Evolutionary conservation across 2,329 filamentous ascomycete genomes (phyloP).

Genomic region (Metarhizium brunneum): DNA sequence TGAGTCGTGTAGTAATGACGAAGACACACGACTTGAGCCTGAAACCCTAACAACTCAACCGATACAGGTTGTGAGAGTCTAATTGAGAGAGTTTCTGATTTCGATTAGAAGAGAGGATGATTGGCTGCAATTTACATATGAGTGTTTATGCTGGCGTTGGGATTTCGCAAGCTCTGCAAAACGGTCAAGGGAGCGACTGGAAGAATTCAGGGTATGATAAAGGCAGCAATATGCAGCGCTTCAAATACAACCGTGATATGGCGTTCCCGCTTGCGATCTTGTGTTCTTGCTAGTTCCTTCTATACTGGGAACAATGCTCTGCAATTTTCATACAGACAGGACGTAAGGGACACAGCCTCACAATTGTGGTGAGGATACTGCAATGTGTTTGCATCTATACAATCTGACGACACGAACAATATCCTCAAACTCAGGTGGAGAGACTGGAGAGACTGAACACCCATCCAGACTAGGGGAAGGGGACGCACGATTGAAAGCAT

Average conservation of each 20-base stretch:
- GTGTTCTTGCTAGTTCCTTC: background rate
- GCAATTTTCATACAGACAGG: background rate
- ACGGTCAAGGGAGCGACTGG: background rate
- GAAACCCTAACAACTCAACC: conserved; percentile 18
- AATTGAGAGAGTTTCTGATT: conserved; percentile 5
- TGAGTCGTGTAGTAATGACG: conserved; percentile 5
- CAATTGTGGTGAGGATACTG: too few relatives aligned
- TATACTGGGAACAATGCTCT: background rate
- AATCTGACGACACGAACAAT: too few relatives aligned
- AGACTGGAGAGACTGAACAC: too few relatives aligned
- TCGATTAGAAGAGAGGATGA: conserved; percentile 8
- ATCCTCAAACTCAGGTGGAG: too few relatives aligned
- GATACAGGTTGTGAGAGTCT: conserved; percentile 24
- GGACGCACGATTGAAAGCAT: too few relatives aligned
- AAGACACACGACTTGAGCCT: conserved; percentile 15
- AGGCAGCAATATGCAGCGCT: background rate
- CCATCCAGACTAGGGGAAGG: too few relatives aligned
- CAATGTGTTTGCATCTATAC: too few relatives aligned
- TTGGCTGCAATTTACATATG: conserved; percentile 15
- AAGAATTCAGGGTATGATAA: background rate
- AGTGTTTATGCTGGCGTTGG: conserved; percentile 12
- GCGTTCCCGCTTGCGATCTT: background rate
- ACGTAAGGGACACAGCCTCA: too few relatives aligned
- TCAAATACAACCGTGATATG: background rate
- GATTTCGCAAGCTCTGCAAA: background rate